Conservation (phyloP, 192 early-diverging fungal species). For the Backusella morwellensis region DNA sequence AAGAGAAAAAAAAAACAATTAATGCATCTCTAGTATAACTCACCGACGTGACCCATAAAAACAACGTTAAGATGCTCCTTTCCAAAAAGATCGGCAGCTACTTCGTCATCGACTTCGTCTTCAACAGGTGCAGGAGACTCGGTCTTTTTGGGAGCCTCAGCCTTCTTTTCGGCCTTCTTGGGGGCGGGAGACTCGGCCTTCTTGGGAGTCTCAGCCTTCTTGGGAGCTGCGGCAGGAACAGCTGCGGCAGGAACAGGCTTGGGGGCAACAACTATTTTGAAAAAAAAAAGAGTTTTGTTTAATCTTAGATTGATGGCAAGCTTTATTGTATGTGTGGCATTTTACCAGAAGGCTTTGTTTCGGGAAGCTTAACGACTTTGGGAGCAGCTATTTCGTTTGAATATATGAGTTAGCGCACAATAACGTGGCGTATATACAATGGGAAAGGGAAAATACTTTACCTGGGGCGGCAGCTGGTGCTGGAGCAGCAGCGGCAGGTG, state of each 20-base stretch:
- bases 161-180: constrained; percentile 23
- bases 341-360: constrained; percentile 11
- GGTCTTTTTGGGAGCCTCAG: constrained; percentile 22
- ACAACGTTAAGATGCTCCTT: constrained; percentile 98
- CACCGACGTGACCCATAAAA: constrained; percentile 98
- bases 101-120: constrained; percentile 52
- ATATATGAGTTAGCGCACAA: neutral
- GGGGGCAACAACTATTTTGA: constrained; percentile 24
- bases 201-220: constrained; percentile 14
- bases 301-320: neutral
- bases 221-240: constrained; percentile 14
- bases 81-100: constrained; percentile 66
- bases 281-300: neutral
- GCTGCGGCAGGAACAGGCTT: constrained; percentile 9
- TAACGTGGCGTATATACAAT: too few species aligned
- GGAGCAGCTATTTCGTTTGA: neutral
- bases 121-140: constrained; percentile 34
- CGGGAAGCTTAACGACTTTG: constrained; percentile 10
- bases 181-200: constrained; percentile 25
- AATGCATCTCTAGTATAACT: constrained; percentile 16
- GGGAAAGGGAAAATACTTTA: neutral
- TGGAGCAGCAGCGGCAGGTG: constrained; percentile 41
- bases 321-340: too few species aligned
- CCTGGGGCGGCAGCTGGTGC: constrained; percentile 25
- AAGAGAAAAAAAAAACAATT: neutral